Conservation (phyloP, 2,329 filamentous ascomycete species). For the Colletotrichum lentis region DNA sequence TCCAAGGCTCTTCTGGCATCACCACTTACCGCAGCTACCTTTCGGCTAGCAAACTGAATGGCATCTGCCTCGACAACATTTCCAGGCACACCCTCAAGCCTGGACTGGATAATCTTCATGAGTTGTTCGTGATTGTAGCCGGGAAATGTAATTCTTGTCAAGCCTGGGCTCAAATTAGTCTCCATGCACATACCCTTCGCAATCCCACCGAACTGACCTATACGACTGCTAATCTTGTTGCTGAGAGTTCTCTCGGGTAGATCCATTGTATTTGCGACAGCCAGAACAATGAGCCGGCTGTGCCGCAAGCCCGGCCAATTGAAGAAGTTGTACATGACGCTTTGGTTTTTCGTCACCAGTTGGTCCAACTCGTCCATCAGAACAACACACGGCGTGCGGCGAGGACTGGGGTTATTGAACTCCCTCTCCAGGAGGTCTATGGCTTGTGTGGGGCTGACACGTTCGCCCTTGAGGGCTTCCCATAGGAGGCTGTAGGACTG, state of each 20-base stretch:
- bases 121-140: conserved; percentile 97
- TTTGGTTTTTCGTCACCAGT: conserved; percentile 96
- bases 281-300: conserved; percentile 91
- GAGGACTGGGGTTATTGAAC: conserved; percentile 89
- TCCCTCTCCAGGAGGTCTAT: conserved; percentile 90
- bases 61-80: conserved; percentile 93
- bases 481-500: conserved; percentile 95
- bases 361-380: conserved; percentile 99
- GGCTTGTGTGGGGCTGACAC: conserved; percentile 90
- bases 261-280: conserved; percentile 99
- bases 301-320: conserved; percentile 96
- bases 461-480: conserved; percentile 93
- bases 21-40: conserved; percentile 95
- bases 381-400: conserved; percentile 93
- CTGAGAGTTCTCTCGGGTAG: conserved; percentile 93
- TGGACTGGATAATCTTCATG: conserved; percentile 96
- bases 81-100: conserved; percentile 85
- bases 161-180: conserved; percentile 52
- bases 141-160: conserved; percentile 95
- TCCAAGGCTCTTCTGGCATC: conserved; percentile 92
- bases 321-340: conserved; percentile 99
- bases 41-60: conserved; percentile 93
- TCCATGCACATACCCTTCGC: not conserved
- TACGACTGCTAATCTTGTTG: conserved; percentile 96
- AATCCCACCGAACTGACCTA: conserved; percentile 58